Conservation (phyloP, 1,139 yeast species). For the Geotrichum candidum region DNA sequence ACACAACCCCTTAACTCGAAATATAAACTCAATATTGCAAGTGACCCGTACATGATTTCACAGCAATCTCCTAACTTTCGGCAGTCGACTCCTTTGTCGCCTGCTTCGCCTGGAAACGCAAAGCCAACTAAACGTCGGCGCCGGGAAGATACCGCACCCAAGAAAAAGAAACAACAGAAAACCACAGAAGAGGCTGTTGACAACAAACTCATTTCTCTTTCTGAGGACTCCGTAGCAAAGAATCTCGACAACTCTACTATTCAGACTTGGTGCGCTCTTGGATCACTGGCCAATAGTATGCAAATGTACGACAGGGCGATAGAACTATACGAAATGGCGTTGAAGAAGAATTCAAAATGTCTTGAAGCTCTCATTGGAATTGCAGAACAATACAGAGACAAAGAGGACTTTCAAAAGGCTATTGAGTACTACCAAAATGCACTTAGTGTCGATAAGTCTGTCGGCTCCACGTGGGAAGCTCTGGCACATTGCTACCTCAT, state of each 20-base stretch:
- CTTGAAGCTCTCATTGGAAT: slow-evolving; percentile 78
- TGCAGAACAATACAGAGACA: slow-evolving; percentile 80
- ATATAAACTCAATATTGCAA: neutral
- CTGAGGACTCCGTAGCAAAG: slow-evolving; percentile 41
- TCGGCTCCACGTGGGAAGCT: slow-evolving; percentile 96
- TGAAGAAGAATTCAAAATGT: slow-evolving; percentile 79
- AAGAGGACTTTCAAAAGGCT: slow-evolving; percentile 88
- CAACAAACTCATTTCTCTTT: neutral
- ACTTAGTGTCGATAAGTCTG: slow-evolving; percentile 70
- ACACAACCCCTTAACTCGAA: neutral
- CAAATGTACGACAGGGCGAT: slow-evolving; percentile 89
- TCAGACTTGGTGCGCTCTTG: slow-evolving; percentile 86
- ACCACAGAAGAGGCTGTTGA: neutral
- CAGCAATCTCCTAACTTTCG: slow-evolving; percentile 4
- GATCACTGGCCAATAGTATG: slow-evolving; percentile 80
- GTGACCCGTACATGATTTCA: neutral
- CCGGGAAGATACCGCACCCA: neutral
- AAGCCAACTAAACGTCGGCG: slow-evolving; percentile 3
- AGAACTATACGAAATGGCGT: slow-evolving; percentile 79
- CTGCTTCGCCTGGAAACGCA: slow-evolving; percentile 6
- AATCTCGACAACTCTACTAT: slow-evolving; percentile 52
- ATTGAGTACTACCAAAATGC: slow-evolving; percentile 92
- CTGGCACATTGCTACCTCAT: slow-evolving; percentile 93
- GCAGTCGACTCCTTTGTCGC: slow-evolving; percentile 10
- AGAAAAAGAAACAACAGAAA: slow-evolving; percentile 2